Evolutionary conservation across 257 asterid genomes (phyloP).

Genomic region (Solanum chilense): DNA sequence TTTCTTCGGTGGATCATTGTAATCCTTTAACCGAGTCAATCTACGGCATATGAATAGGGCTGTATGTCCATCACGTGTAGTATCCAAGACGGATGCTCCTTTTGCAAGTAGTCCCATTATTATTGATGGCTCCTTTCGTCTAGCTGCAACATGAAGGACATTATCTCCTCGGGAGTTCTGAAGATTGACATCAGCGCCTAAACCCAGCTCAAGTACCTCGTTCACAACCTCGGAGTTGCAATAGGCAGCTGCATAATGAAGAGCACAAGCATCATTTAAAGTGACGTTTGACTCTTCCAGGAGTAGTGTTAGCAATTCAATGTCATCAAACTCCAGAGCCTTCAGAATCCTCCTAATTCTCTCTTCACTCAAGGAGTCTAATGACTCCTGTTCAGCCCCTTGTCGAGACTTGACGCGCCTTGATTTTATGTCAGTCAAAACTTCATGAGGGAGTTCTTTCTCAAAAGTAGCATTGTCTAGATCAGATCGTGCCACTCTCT

Average conservation of each 20-base stretch:
- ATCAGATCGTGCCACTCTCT: constrained; percentile 50
- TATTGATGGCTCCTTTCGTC: constrained; percentile 66
- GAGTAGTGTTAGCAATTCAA: constrained; percentile 51
- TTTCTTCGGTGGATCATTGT: constrained; percentile 30
- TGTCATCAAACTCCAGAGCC: constrained; percentile 73
- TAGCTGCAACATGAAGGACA: constrained; percentile 81
- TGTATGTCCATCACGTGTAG: constrained; percentile 53
- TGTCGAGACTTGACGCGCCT: constrained; percentile 29
- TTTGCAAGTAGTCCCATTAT: constrained; percentile 38
- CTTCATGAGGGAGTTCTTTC: constrained; percentile 62
- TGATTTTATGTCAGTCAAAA: constrained; percentile 25
- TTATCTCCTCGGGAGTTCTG: constrained; percentile 58
- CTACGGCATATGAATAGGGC: constrained; percentile 63
- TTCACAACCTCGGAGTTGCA: constrained; percentile 57
- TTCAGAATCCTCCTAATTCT: constrained; percentile 48
- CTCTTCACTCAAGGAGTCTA: constrained; percentile 33
- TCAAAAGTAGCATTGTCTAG: constrained; percentile 44
- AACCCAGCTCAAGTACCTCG: constrained; percentile 47
- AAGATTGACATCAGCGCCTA: constrained; percentile 44
- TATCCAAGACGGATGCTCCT: constrained; percentile 52
- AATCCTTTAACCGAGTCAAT: constrained; percentile 72
- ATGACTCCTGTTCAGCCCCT: constrained; percentile 23
- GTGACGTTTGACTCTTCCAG: constrained; percentile 60
- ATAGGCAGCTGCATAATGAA: constrained; percentile 82
- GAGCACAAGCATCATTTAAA: constrained; percentile 56